A percentile compares a stretch with the other conserved stretches of the same genome.
Evolutionary conservation across 371 early-diverging fungal species (phyloP).

Genomic region (Rhizomucor pusillus): DNA sequence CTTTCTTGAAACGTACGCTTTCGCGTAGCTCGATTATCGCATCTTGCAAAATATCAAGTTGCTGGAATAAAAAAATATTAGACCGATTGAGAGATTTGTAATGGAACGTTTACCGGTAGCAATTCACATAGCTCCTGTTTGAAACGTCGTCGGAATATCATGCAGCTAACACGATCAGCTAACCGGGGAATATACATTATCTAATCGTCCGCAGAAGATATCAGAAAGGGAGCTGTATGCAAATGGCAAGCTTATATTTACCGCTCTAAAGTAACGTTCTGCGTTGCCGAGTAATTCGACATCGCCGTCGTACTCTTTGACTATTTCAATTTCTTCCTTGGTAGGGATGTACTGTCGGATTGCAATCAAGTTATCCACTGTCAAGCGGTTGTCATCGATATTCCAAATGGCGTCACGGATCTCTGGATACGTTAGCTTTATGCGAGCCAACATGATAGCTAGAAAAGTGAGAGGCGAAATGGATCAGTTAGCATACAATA

Average conservation of each 20-base stretch:
- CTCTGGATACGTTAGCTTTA: constrained; percentile 64
- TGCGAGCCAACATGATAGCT: constrained; percentile 72
- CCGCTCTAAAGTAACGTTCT: constrained; percentile 62
- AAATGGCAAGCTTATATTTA: too few species aligned
- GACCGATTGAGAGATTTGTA: not conserved
- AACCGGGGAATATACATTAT: constrained; percentile 73
- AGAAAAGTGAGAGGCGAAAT: constrained; percentile 21
- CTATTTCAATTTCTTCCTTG: constrained; percentile 63
- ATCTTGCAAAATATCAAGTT: constrained; percentile 27
- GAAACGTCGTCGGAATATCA: constrained; percentile 73
- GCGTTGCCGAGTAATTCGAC: constrained; percentile 62
- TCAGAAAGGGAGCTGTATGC: not conserved
- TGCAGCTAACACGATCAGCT: constrained; percentile 63
- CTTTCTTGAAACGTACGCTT: constrained; percentile 43
- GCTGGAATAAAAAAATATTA: constrained; percentile 6
- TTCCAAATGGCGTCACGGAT: constrained; percentile 67
- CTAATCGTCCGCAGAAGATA: constrained; percentile 6
- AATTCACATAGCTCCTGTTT: constrained; percentile 71
- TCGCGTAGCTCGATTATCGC: constrained; percentile 30
- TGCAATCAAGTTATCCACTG: constrained; percentile 55
- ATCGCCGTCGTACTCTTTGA: constrained; percentile 67
- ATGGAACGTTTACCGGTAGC: constrained; percentile 35
- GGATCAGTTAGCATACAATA: not conserved
- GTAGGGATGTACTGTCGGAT: constrained; percentile 63
- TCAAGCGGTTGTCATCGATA: constrained; percentile 59